phyloP scores from a whole-genome alignment of 306 rosid species.

The Argentina anserina region DNA sequence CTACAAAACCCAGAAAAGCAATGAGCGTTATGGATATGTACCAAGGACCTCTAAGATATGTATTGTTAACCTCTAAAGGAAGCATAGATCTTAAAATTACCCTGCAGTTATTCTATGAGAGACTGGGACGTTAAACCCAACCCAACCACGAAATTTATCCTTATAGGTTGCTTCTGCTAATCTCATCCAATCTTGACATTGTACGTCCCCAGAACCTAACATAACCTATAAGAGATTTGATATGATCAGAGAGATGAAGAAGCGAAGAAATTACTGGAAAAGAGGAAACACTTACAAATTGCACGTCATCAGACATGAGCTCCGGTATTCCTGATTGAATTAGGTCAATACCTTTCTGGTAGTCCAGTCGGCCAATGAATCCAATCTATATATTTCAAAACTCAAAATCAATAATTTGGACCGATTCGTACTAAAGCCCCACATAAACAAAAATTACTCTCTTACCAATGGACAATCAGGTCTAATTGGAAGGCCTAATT shows the following conservation, averaged over 20 bases:
- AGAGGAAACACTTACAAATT: constrained; percentile 59
- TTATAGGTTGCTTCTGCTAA: constrained; percentile 53
- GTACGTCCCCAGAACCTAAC: constrained; percentile 76
- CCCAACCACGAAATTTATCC: constrained; percentile 89
- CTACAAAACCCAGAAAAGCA: constrained; percentile 40
- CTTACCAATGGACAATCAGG: constrained; percentile 78
- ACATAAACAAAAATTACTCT: constrained; percentile 1
- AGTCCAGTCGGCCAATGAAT: constrained; percentile 79
- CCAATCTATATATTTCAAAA: constrained; percentile 63
- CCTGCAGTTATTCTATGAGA: constrained; percentile 89
- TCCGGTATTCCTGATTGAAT: constrained; percentile 60
- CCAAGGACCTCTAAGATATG: constrained; percentile 10
- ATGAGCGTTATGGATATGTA: constrained; percentile 22
- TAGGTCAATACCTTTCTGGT: constrained; percentile 87
- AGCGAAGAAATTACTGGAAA: background rate
- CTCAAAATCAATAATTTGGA: constrained; percentile 18
- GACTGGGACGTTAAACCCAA: constrained; percentile 79
- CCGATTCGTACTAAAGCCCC: constrained; percentile 1
- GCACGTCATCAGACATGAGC: constrained; percentile 72
- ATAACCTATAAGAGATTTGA: constrained; percentile 54
- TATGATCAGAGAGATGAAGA: background rate
- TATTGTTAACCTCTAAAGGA: constrained; percentile 14
- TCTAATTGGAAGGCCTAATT: constrained; percentile 68
- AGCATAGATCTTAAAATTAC: constrained; percentile 36
- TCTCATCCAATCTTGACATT: constrained; percentile 85